Evolutionary conservation across 2,329 filamentous ascomycete genomes (phyloP), one percentile per base, ranked within the genome.

Genomic region (Paecilomyces formosus): DNA sequence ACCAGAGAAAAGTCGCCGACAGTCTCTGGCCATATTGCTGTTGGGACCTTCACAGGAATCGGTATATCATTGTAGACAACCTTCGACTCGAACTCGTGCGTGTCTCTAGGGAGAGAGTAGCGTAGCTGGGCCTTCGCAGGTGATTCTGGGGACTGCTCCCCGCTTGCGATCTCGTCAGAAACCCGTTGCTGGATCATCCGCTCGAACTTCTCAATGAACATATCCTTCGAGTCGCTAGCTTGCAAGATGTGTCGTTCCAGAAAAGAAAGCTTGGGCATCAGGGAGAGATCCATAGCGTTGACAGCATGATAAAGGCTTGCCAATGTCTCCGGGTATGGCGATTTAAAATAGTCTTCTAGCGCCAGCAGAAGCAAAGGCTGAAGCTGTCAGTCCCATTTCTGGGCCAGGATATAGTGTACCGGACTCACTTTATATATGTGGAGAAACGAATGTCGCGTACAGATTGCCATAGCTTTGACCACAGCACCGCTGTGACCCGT

Each of bases 391-490:
- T 3, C 21, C 13, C n/a, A 6, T 1, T 39, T 60, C 39, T 6
- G 50, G 28, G 60, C 57, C n/a, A 39, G 21, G 58, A 39, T 30
- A 45, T 57, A 55, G 39, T 12, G 57, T 50, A 58, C 52, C 58
- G 58, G 26, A 59, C 79, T 64, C 72, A 88, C 89, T 83, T 99
- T 99, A 79, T 99, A 99, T 63, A 99, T 99, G 76, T 99, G 94
- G 65, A 99, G 78, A 75, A 99, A 99, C 2, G 94, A 92, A 79
- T 99, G 94, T 51, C 94, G 83, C 7, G 94, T 99, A 79, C 94
- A 99, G 65, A 99, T 97, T 30, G 94, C 94, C 94, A 99, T 99
- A 50, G 94, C 91, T 73, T 97, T 97, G 59, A 97, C 93, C 55
- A 97, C 83, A 21, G 94, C 94, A 59, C 94, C 94, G 82, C 94